Evolutionary conservation across 169 alveolate species (phyloP).

Genomic region (Perkinsus olseni): DNA sequence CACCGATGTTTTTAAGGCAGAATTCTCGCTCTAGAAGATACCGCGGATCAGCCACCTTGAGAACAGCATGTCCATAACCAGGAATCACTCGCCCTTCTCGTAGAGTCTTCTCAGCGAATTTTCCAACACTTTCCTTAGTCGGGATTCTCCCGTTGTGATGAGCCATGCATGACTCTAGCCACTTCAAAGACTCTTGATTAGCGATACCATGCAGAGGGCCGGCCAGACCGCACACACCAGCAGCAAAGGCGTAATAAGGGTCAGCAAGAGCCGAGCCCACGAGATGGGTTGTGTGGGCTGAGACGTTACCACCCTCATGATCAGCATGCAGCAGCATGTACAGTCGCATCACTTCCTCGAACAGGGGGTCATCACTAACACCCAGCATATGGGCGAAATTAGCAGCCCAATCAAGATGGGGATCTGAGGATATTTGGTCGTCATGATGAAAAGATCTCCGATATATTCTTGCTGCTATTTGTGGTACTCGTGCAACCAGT

Average conservation of each 20-base stretch:
- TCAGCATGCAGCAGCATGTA: slow-evolving; percentile 69
- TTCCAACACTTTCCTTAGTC: not conserved
- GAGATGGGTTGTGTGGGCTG: slow-evolving; percentile 86
- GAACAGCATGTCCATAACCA: slow-evolving; percentile 96
- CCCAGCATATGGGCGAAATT: not conserved
- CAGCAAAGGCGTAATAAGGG: slow-evolving; percentile 77
- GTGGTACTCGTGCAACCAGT: slow-evolving; percentile 46
- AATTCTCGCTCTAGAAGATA: slow-evolving; percentile 6
- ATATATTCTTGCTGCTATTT: not conserved
- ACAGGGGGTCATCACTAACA: not conserved
- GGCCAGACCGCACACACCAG: slow-evolving; percentile 79
- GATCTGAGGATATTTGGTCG: not conserved
- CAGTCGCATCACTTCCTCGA: slow-evolving; percentile 23
- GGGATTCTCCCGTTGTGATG: slow-evolving; percentile 49
- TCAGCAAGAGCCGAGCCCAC: slow-evolving; percentile 87
- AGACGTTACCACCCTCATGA: slow-evolving; percentile 90
- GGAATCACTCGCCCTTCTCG: slow-evolving; percentile 81
- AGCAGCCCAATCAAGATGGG: not conserved
- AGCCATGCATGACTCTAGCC: slow-evolving; percentile 66
- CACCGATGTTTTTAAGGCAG: not conserved
- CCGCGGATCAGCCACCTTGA: slow-evolving; percentile 91
- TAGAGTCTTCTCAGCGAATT: slow-evolving; percentile 36
- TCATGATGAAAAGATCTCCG: slow-evolving; percentile 40
- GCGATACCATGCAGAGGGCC: slow-evolving; percentile 94
- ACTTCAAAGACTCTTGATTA: slow-evolving; percentile 82